Percentiles rank a stretch among this genome's conserved stretches.
Conservation (phyloP, 2,329 filamentous ascomycete species). For the Arthrobotrys sphaeroides region DNA sequence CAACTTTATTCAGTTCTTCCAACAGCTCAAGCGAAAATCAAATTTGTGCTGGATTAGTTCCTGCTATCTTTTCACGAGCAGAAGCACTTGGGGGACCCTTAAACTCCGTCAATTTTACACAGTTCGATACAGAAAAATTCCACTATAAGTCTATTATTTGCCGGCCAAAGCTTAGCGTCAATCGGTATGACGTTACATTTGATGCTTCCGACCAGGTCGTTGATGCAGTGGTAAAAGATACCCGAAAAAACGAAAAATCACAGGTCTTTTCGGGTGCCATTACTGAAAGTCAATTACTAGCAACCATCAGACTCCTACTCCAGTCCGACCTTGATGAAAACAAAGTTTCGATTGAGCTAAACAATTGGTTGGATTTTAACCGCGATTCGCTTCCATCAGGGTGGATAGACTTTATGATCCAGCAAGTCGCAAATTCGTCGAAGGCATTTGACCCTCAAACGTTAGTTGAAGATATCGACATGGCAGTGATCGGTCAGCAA, state of each 20-base stretch:
- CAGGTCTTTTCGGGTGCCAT: slow-evolving; percentile 20
- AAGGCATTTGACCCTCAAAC: slow-evolving; percentile 60
- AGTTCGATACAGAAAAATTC: neutral
- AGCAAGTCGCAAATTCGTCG: slow-evolving; percentile 57
- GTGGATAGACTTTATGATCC: slow-evolving; percentile 63
- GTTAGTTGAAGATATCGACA: slow-evolving; percentile 58
- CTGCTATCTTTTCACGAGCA: slow-evolving; percentile 12
- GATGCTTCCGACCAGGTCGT: slow-evolving; percentile 25
- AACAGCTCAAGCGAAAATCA: slow-evolving; percentile 18
- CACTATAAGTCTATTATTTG: slow-evolving; percentile 13
- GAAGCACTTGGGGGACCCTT: neutral
- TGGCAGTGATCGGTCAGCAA: slow-evolving; percentile 55
- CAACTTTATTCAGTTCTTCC: neutral
- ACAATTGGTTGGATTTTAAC: slow-evolving; percentile 62
- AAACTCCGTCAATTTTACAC: neutral
- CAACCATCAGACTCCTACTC: slow-evolving; percentile 26
- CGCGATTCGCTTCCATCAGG: slow-evolving; percentile 63
- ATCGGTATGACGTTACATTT: slow-evolving; percentile 5
- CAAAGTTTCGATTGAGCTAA: neutral
- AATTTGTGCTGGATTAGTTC: slow-evolving; percentile 17
- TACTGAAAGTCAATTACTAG: slow-evolving; percentile 21
- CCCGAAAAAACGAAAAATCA: neutral
- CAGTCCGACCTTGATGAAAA: slow-evolving; percentile 32
- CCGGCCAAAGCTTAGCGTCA: slow-evolving; percentile 11
- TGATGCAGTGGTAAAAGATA: neutral